Percentiles rank a stretch among this genome's conserved stretches.
phyloP scores from a whole-genome alignment of 2,329 filamentous ascomycete species.

The Fusarium sp. region DNA sequence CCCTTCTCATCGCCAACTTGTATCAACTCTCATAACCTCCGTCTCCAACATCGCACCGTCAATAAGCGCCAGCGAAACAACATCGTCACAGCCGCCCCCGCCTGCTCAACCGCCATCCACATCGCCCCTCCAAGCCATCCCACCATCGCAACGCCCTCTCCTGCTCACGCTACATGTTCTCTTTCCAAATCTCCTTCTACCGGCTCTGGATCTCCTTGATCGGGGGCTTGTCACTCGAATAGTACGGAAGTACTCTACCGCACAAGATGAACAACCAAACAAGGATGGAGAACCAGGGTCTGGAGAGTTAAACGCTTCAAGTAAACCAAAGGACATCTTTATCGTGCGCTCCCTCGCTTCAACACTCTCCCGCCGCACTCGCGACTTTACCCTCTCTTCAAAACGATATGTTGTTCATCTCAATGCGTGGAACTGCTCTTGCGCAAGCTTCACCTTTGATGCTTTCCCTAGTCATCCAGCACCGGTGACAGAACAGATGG shows the following conservation, averaged over 20 bases:
- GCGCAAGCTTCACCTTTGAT: constrained; percentile 83
- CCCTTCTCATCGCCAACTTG: constrained; percentile 56
- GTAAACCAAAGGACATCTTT: constrained; percentile 57
- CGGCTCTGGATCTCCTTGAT: constrained; percentile 90
- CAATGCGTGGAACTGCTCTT: constrained; percentile 87
- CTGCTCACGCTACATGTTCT: constrained; percentile 87
- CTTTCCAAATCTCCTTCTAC: constrained; percentile 83
- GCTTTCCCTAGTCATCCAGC: constrained; percentile 63
- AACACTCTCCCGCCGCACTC: constrained; percentile 42
- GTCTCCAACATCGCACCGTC: constrained; percentile 46
- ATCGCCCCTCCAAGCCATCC: constrained; percentile 31
- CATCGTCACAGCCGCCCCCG: constrained; percentile 18
- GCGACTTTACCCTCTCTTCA: constrained; percentile 26
- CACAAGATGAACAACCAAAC: neutral
- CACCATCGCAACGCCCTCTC: constrained; percentile 59
- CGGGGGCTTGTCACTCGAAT: constrained; percentile 75
- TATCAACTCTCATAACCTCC: constrained; percentile 62
- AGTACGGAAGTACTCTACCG: neutral
- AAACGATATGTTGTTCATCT: constrained; percentile 77
- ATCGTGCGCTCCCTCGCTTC: constrained; percentile 72
- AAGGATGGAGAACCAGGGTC: neutral
- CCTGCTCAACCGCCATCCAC: constrained; percentile 29
- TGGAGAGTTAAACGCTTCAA: constrained; percentile 34
- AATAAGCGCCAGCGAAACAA: neutral
- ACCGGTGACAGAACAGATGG: neutral